These are phyloP conservation scores for Phytophthora pistaciae DNA, from an alignment of 352 stramenopile genomes.

Conservation along the genomic window DNA sequence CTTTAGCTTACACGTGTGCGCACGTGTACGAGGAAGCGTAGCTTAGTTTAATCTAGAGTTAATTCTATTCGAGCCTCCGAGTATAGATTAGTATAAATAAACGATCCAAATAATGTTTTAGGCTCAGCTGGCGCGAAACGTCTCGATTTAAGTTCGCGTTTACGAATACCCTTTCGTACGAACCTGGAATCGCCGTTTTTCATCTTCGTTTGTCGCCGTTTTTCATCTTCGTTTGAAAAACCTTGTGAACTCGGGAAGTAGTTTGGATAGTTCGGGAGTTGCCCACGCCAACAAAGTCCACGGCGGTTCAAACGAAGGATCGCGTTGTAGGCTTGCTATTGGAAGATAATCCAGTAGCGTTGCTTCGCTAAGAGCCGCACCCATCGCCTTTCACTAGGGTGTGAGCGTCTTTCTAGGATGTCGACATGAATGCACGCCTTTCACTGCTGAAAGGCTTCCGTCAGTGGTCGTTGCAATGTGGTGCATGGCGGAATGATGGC, in stretches of 20 bases:
- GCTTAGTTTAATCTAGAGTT: no score
- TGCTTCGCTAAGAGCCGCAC: background rate
- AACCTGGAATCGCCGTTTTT: constrained; percentile 2
- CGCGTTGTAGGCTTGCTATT: background rate
- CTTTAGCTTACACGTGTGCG: no score
- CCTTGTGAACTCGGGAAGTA: constrained; percentile 1
- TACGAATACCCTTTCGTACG: constrained; percentile 10
- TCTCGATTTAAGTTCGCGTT: constrained; percentile 1
- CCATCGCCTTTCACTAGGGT: background rate
- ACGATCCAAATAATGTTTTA: no score
- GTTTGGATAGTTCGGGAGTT: background rate
- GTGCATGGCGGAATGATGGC: background rate
- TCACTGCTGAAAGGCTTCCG: background rate
- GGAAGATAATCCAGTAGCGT: background rate
- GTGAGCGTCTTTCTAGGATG: background rate
- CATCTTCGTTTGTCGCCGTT: background rate
- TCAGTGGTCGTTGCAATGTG: no score
- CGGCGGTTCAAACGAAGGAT: background rate
- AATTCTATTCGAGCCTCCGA: no score
- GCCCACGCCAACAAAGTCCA: background rate
- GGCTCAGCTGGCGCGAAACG: constrained; percentile 16
- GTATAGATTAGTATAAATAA: no score
- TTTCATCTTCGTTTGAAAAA: no score
- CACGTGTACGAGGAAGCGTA: no score
- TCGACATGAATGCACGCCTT: background rate